Conservation (phyloP, 2,329 filamentous ascomycete species). For the Chaetomium olivaceum region DNA sequence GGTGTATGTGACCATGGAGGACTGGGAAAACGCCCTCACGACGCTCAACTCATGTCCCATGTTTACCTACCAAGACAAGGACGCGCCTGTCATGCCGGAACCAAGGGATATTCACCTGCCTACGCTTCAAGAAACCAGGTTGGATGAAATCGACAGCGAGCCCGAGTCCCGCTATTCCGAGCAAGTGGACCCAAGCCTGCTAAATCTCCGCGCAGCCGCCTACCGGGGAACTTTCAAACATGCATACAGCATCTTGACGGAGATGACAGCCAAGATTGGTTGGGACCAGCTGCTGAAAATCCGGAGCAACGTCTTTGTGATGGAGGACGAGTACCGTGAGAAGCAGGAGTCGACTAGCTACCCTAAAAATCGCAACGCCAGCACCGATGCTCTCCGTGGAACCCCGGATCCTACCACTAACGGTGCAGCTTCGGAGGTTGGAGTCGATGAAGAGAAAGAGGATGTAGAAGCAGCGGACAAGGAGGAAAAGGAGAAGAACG, state of each 20-base stretch:
- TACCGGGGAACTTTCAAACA: conserved; percentile 97
- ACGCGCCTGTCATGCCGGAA: conserved; percentile 91
- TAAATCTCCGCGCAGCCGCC: conserved; percentile 80
- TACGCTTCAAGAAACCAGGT: conserved; percentile 80
- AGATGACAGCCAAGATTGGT: conserved; percentile 94
- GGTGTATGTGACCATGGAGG: conserved; percentile 89
- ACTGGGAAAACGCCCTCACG: conserved; percentile 93
- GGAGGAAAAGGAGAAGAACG: conserved; percentile 25
- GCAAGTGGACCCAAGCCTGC: conserved; percentile 80
- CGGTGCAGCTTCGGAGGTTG: conserved; percentile 38
- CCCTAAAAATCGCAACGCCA: conserved; percentile 67
- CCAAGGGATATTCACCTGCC: conserved; percentile 85
- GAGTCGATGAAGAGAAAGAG: conserved; percentile 31
- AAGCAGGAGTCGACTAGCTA: conserved; percentile 62
- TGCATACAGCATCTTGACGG: conserved; percentile 89
- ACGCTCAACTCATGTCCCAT: conserved; percentile 98
- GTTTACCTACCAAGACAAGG: conserved; percentile 99
- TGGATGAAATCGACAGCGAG: conserved; percentile 96
- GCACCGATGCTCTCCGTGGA: conserved; percentile 74
- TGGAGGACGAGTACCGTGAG: conserved; percentile 98
- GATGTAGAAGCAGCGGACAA: conserved; percentile 39
- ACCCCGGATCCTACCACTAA: conserved; percentile 62
- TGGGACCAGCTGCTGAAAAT: conserved; percentile 97
- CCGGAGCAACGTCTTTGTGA: conserved; percentile 95
- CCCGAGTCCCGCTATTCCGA: conserved; percentile 78